phyloP scores from a whole-genome alignment of 148 eudicot genomes.

The Chenopodium album region DNA sequence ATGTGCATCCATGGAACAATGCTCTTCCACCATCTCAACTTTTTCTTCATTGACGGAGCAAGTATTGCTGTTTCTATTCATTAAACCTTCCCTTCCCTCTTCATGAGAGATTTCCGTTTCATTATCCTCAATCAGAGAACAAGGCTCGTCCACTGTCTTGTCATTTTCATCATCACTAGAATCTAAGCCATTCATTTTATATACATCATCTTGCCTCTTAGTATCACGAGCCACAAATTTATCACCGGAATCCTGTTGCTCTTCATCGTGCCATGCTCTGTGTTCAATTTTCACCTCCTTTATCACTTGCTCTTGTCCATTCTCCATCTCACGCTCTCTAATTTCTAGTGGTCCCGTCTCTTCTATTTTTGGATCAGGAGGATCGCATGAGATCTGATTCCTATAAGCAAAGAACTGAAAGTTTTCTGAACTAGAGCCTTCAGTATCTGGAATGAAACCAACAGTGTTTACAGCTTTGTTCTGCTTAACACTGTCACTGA shows the following conservation, averaged over 20 bases:
- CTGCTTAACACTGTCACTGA: conserved; percentile 3
- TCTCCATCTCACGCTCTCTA: conserved; percentile 12
- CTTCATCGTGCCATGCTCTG: conserved; percentile 30
- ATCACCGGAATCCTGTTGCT: conserved; percentile 22
- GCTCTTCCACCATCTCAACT: conserved; percentile 33
- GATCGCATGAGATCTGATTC: conserved; percentile 8
- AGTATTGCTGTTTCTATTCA: conserved; percentile 6
- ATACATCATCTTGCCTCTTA: conserved; percentile 8
- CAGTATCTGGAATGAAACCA: conserved; percentile 4
- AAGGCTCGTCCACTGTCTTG: conserved; percentile 31
- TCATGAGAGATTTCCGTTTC: conserved; percentile 1
- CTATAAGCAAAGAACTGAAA: conserved; percentile 23
- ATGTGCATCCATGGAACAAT: conserved; percentile 22
- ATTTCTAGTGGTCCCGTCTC: conserved; percentile 25
- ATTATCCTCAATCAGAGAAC: conserved; percentile 25
- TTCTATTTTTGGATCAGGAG: conserved; percentile 9
- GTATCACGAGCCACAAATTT: conserved; percentile 27
- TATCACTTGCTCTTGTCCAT: conserved; percentile 18
- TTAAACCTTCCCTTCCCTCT: not conserved
- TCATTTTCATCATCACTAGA: conserved; percentile 30
- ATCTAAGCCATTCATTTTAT: conserved; percentile 6
- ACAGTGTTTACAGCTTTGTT: conserved; percentile 18
- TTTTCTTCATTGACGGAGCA: conserved; percentile 24
- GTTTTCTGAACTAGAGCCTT: conserved; percentile 12
- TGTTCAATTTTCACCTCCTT: conserved; percentile 30